Conservation (phyloP, 1,139 yeast species). For the Keqinozyma sinolaborantium region DNA sequence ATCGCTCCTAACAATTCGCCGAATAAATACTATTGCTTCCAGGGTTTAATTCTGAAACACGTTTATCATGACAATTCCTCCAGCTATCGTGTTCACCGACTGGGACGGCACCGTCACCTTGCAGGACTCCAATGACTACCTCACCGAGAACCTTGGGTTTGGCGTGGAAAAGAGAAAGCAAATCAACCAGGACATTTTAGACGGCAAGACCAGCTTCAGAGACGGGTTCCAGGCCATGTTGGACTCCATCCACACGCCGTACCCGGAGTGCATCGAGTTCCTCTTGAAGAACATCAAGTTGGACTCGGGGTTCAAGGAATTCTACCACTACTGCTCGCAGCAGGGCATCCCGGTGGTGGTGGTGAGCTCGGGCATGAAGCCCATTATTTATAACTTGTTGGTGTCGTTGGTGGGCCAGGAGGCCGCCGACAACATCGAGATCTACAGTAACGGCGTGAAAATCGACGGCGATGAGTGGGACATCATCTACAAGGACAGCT, state of each 20-base stretch:
- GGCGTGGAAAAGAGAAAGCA: slow-evolving; percentile 66
- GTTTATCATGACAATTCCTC: slow-evolving; percentile 14
- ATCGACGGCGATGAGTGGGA: slow-evolving; percentile 65
- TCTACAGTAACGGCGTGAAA: slow-evolving; percentile 76
- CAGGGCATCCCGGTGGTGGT: slow-evolving; percentile 75
- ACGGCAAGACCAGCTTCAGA: slow-evolving; percentile 66
- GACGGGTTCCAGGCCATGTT: slow-evolving; percentile 86
- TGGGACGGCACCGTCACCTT: slow-evolving; percentile 97
- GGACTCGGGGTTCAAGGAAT: slow-evolving; percentile 86
- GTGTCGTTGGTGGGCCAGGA: slow-evolving; percentile 72
- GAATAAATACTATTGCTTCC: too few relatives aligned
- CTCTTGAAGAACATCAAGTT: slow-evolving; percentile 60
- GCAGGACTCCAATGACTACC: slow-evolving; percentile 83
- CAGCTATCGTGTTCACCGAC: slow-evolving; percentile 88
- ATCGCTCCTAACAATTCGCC: too few relatives aligned
- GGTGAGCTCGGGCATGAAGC: slow-evolving; percentile 90
- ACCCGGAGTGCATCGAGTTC: slow-evolving; percentile 75
- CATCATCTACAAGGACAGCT: slow-evolving; percentile 78
- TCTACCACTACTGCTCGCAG: slow-evolving; percentile 73
- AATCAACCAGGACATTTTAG: slow-evolving; percentile 70
- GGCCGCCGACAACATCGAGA: slow-evolving; percentile 69
- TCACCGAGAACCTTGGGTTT: slow-evolving; percentile 87
- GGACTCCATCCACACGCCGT: slow-evolving; percentile 70
- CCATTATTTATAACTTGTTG: slow-evolving; percentile 77
- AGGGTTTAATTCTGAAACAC: too few relatives aligned